Percentiles rank a stretch among this genome's conserved stretches.
Conservation (phyloP, 2,329 filamentous ascomycete species). For the Escovopsis sp. region DNA sequence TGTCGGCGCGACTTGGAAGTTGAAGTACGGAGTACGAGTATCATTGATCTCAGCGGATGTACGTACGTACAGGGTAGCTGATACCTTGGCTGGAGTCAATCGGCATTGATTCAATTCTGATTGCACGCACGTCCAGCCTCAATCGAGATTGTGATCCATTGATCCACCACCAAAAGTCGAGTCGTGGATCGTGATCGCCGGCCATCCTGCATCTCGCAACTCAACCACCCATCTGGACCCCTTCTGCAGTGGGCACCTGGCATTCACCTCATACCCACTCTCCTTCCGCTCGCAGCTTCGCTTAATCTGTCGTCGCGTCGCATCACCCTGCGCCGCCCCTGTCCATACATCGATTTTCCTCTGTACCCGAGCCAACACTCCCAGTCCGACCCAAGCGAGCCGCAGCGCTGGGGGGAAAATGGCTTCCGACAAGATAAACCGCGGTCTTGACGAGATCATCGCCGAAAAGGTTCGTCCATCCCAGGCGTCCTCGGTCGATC, state of each 20-base stretch:
- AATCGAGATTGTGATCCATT: no score
- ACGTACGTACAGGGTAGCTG: no score
- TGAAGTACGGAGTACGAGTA: not conserved
- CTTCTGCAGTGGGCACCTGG: not conserved
- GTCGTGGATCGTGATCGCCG: no score
- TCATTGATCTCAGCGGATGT: no score
- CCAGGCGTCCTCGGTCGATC: not conserved
- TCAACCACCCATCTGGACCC: no score
- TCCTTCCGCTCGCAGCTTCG: no score
- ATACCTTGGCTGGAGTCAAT: no score
- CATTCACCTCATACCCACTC: not conserved
- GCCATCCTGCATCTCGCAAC: no score
- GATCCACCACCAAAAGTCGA: no score
- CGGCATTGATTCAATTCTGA: no score
- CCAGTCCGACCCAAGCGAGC: not conserved
- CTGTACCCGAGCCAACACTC: not conserved
- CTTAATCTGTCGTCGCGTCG: not conserved
- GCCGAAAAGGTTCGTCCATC: constrained; percentile 28
- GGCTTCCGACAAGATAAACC: constrained; percentile 32
- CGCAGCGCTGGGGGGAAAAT: constrained; percentile 11
- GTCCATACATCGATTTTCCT: not conserved
- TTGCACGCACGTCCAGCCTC: no score
- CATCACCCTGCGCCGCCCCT: not conserved
- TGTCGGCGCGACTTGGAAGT: not conserved
- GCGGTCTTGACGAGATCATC: constrained; percentile 42